Conservation (phyloP, 2,329 filamentous ascomycete species). For the Pestalotiopsis fici region DNA sequence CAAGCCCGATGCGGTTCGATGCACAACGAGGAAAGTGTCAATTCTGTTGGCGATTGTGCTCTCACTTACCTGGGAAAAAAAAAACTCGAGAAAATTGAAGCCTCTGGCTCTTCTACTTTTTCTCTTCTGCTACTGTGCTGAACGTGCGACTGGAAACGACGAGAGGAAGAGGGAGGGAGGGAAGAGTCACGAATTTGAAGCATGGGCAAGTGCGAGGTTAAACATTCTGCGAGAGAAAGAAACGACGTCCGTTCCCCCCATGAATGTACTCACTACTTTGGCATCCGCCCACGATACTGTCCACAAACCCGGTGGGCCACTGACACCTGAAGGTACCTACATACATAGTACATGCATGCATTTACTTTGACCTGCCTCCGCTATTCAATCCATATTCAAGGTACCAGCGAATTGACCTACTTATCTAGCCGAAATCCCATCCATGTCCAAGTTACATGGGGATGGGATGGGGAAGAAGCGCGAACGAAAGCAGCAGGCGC, state of each 20-base stretch:
- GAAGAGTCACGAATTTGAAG: neutral
- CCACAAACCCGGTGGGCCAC: neutral
- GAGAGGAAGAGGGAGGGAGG: slow-evolving; percentile 1
- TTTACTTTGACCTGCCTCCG: neutral
- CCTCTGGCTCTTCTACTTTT: neutral
- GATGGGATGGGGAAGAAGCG: neutral
- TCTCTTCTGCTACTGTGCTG: neutral
- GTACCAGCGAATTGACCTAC: neutral
- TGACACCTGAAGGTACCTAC: neutral
- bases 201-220: slow-evolving; percentile 5
- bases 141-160: neutral
- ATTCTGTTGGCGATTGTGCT: neutral
- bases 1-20: too few species aligned
- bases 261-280: neutral
- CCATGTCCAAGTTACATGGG: neutral
- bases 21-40: neutral
- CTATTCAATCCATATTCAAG: neutral
- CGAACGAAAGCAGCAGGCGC: neutral
- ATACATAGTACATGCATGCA: neutral
- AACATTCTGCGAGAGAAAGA: neutral
- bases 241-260: neutral
- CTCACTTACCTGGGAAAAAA: neutral
- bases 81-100: neutral
- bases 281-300: neutral
- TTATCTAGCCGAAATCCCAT: neutral